phyloP scores from a whole-genome alignment of 805 yeast genomes.

The Cyberlindnera mrakii region DNA sequence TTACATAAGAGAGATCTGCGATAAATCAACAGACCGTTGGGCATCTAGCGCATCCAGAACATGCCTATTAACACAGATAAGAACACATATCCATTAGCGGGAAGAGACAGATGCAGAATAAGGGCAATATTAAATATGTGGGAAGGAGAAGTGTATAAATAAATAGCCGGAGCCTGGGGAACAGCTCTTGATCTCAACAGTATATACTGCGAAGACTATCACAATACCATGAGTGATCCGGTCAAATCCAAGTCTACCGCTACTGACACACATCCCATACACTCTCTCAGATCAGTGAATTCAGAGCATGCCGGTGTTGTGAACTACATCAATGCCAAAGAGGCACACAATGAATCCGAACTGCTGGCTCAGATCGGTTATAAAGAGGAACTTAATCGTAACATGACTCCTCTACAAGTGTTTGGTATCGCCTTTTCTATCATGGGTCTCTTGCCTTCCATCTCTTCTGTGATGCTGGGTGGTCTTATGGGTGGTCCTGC shows the following conservation, averaged over 20 bases:
- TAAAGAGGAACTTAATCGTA: conserved; percentile 55
- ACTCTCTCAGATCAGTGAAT: conserved; percentile 5
- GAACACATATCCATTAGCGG: too few species aligned
- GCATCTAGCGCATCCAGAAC: too few species aligned
- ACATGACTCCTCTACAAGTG: conserved; percentile 50
- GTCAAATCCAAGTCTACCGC: neutral
- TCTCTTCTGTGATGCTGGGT: conserved; percentile 44
- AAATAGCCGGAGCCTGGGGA: too few species aligned
- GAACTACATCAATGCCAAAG: conserved; percentile 18
- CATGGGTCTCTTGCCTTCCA: conserved; percentile 58
- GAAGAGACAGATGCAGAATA: too few species aligned
- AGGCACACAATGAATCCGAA: conserved; percentile 7
- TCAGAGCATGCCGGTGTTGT: conserved; percentile 10
- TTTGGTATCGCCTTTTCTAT: conserved; percentile 63
- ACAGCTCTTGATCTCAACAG: too few species aligned
- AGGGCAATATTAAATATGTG: neutral
- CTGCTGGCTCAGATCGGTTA: conserved; percentile 42
- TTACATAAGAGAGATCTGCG: too few species aligned
- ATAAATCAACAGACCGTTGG: too few species aligned
- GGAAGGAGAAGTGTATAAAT: neutral
- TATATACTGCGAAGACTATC: too few species aligned
- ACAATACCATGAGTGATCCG: neutral
- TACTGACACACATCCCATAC: neutral
- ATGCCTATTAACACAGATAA: too few species aligned
- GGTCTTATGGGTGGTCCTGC: conserved; percentile 55